Evolutionary conservation across 306 rosid species (phyloP).

Genomic region (Cajanus cajan): DNA sequence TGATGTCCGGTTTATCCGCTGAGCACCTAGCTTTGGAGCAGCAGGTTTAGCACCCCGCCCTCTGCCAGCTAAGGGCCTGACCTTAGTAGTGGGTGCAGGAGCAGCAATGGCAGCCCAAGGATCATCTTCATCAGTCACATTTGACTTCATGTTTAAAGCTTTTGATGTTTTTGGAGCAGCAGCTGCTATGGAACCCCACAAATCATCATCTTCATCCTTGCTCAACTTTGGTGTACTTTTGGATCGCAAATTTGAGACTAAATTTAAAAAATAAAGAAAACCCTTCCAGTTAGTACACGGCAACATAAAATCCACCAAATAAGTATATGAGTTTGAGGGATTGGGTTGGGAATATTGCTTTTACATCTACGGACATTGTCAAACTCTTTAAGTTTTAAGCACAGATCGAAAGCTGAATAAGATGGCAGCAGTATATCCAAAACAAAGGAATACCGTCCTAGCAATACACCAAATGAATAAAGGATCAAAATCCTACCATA

Average conservation of each 20-base stretch:
- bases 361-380: background rate
- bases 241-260: constrained; percentile 56
- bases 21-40: constrained; percentile 86
- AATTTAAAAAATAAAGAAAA: constrained; percentile 3
- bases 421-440: background rate
- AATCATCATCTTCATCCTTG: constrained; percentile 71
- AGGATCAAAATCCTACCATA: constrained; percentile 6
- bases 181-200: constrained; percentile 94
- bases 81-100: constrained; percentile 85
- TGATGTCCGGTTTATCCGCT: constrained; percentile 78
- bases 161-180: constrained; percentile 83
- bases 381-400: background rate
- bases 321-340: constrained; percentile 9
- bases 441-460: background rate
- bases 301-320: constrained; percentile 6
- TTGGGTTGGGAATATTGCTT: background rate
- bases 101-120: constrained; percentile 99
- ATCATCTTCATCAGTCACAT: constrained; percentile 60
- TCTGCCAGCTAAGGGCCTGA: constrained; percentile 70
- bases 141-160: constrained; percentile 54
- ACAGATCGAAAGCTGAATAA: background rate
- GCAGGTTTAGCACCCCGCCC: constrained; percentile 81
- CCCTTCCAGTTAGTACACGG: background rate
- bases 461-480: background rate
- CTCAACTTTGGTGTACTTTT: constrained; percentile 50